A percentile compares a stretch with the other conserved stretches of the same genome.
Conservation (phyloP, 345 rosid species). For the Hibiscus tridactylites region DNA sequence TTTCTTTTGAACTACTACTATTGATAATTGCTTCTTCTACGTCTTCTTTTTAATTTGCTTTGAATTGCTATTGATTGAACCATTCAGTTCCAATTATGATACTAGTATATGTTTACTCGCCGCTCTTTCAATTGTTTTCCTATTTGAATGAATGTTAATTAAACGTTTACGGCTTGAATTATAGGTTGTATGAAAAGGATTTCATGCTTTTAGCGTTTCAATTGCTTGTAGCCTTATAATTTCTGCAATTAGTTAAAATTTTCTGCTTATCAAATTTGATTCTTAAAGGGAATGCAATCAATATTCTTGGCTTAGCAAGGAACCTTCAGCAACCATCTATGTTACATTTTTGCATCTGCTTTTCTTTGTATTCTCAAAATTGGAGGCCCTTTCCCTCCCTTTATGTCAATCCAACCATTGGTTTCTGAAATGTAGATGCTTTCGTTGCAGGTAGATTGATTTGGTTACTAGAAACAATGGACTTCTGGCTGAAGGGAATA, state of each 20-base stretch:
- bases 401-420: background rate
- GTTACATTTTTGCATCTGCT: background rate
- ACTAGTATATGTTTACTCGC: background rate
- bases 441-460: conserved; percentile 10
- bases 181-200: background rate
- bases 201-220: background rate
- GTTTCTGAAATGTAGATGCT: background rate
- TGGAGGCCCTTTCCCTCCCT: background rate
- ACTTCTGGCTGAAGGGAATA: conserved; percentile 28
- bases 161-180: background rate
- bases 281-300: background rate
- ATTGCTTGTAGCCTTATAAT: background rate
- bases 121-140: background rate
- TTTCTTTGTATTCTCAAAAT: background rate
- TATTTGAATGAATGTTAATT: background rate
- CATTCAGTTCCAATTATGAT: background rate
- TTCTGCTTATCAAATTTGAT: background rate
- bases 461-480: conserved; percentile 30
- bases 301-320: background rate
- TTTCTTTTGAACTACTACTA: background rate
- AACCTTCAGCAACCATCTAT: background rate
- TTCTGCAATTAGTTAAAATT: background rate
- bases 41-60: background rate
- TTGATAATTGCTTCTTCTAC: background rate
- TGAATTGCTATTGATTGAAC: background rate